Evolutionary conservation across 1,284 basidiomycete species (phyloP).

Genomic region (Kwoniella shivajii): DNA sequence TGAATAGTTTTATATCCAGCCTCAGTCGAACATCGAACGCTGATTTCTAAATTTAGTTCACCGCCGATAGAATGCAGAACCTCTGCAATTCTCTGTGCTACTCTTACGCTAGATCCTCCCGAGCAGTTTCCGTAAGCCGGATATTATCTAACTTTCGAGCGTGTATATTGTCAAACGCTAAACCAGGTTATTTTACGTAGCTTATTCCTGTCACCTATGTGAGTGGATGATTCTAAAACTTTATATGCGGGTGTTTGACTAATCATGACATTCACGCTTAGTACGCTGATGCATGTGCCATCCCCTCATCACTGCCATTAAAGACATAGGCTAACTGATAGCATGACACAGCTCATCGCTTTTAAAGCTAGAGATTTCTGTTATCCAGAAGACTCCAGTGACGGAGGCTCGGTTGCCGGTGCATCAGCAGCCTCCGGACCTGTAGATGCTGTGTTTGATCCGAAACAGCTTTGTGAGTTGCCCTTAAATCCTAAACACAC

Average conservation of each 20-base stretch:
- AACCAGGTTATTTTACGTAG: conserved; percentile 12
- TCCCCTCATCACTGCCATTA: too few species aligned
- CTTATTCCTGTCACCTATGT: conserved; percentile 53
- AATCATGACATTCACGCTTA: too few species aligned
- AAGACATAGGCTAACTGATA: too few species aligned
- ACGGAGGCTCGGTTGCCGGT: conserved; percentile 8
- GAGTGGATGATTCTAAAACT: conserved; percentile 12
- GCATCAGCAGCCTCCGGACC: neutral
- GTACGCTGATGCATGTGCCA: conserved; percentile 30
- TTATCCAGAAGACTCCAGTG: conserved; percentile 35
- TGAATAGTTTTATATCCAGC: neutral
- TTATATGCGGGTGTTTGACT: too few species aligned
- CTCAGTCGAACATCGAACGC: neutral
- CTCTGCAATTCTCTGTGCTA: conserved; percentile 53
- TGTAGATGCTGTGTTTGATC: conserved; percentile 21
- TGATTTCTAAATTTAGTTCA: conserved; percentile 31
- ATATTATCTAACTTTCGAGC: neutral
- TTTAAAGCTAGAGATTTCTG: conserved; percentile 52
- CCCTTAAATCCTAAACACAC: too few species aligned
- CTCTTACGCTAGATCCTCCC: conserved; percentile 53
- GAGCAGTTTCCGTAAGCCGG: conserved; percentile 46
- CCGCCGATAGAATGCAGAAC: conserved; percentile 46
- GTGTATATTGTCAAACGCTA: too few species aligned
- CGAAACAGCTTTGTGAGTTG: conserved; percentile 13
- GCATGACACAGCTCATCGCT: conserved; percentile 46